Evolutionary conservation across 768 basidiomycete genomes (phyloP).

Genomic region (Russula vinacea): DNA sequence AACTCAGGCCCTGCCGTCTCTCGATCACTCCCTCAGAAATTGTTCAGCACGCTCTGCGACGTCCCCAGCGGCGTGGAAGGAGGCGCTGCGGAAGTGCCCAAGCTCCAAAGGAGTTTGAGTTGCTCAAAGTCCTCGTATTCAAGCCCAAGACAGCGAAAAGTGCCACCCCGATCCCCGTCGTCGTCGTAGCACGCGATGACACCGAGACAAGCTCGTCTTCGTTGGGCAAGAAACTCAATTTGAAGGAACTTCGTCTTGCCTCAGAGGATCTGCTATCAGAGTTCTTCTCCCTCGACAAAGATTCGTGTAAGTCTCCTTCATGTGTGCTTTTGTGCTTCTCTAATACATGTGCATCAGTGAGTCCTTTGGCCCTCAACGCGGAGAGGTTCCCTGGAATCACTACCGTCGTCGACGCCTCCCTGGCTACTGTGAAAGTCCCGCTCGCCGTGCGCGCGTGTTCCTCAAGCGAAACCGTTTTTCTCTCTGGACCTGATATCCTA

Average conservation of each 20-base stretch:
- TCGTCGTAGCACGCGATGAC: slow-evolving; percentile 80
- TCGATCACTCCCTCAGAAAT: slow-evolving; percentile 53
- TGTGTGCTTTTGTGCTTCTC: background rate
- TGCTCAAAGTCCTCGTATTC: slow-evolving; percentile 88
- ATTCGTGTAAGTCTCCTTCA: slow-evolving; percentile 63
- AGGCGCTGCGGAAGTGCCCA: slow-evolving; percentile 55
- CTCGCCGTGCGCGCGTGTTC: slow-evolving; percentile 78
- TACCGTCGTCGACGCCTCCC: slow-evolving; percentile 74
- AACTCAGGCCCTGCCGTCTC: slow-evolving; percentile 47
- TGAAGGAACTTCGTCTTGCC: slow-evolving; percentile 87
- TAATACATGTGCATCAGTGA: slow-evolving; percentile 49
- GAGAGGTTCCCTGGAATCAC: slow-evolving; percentile 65
- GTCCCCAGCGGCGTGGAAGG: slow-evolving; percentile 76
- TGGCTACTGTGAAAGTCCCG: slow-evolving; percentile 61
- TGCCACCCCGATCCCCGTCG: slow-evolving; percentile 76
- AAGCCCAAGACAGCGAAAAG: slow-evolving; percentile 96
- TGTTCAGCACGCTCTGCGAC: slow-evolving; percentile 59
- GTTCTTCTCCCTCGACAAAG: slow-evolving; percentile 81
- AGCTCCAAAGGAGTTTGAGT: slow-evolving; percentile 59
- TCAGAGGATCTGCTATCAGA: slow-evolving; percentile 82
- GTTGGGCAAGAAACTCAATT: slow-evolving; percentile 71
- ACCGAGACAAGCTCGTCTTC: slow-evolving; percentile 79
- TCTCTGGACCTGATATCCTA: slow-evolving; percentile 73
- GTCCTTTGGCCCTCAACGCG: slow-evolving; percentile 68
- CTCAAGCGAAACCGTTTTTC: slow-evolving; percentile 68